Base-by-base conservation (phyloP, 257 asterid genomes). In the Haberlea rhodopensis region DNA sequence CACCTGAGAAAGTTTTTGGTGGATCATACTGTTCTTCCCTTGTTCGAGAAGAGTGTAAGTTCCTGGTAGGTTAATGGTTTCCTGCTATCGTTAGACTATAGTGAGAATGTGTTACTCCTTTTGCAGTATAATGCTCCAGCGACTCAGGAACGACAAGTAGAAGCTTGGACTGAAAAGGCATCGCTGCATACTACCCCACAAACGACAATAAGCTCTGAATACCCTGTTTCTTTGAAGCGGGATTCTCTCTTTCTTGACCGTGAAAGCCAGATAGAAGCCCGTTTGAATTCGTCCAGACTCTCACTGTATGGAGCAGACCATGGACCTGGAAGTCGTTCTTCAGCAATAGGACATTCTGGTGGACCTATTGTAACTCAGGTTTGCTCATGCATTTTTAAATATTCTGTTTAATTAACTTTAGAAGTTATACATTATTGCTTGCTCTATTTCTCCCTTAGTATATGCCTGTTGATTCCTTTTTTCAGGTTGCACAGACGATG, bases 341-440 rank as follows among this genome's bases (percentile, higher is more conserved):
- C 90, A 31, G 69, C 77, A 45, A 52, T 76, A 53, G 81, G 79
- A 49, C 90, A 83, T 64, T 6, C 87, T 66, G 86, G 82, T 57
- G 87, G 80, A 8, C 96, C 92, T 31, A 57, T 90, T 57, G 88
- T 90, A 19, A 90, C 97, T 48, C 89, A 87, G 97, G 97, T 90
- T 56, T 72, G 82, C 53, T 24, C 34, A 31, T 65, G 53, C 23
- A 57, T 45, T 49, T 27, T 54, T 57, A 9, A 8, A 4, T n/a
- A 13, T 43, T 37, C 31, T 66, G 3, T 43, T 23, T 15, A 13
- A 53, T 61, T 43, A 27, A 15, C 53, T 55, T 13, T 43, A 43
- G 51, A 7, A 43, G 2, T 15, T 43, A 20, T 3, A 43, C 5
- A 20, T 16, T 43, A 11, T 37, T 48, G 56, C 18, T 61, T 7